A percentile compares a stretch with the other conserved stretches of the same genome.
Evolutionary conservation across 176 grass and related monocot genomes (phyloP).

Genomic region (Elymus sibiricus): DNA sequence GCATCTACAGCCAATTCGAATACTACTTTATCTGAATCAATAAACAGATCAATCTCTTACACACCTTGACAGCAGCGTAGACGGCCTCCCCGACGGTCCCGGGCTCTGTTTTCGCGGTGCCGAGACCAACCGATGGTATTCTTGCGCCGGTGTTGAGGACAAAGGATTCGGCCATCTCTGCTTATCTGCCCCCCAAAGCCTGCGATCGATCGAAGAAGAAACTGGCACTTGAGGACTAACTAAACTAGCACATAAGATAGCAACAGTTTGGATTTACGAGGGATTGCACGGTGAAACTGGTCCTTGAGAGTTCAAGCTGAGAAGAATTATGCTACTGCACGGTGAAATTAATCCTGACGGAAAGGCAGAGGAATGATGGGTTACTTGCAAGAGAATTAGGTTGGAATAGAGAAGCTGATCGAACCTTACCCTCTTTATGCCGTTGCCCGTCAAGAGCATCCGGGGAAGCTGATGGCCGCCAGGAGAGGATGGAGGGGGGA

Average conservation of each 20-base stretch:
- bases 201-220: background rate
- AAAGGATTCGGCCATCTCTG: constrained; percentile 34
- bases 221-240: no score
- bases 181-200: background rate
- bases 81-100: constrained; percentile 27
- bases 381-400: background rate
- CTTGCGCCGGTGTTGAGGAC: constrained; percentile 54
- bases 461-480: no score
- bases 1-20: no score
- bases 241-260: background rate
- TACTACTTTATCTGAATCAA: no score
- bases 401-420: background rate
- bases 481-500: background rate
- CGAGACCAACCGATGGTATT: constrained; percentile 55
- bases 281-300: no score
- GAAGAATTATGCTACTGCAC: no score
- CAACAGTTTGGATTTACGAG: background rate
- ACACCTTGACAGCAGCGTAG: constrained; percentile 56
- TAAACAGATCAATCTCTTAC: background rate
- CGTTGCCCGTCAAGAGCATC: background rate
- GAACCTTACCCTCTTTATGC: background rate
- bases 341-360: background rate
- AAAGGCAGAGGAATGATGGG: background rate
- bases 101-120: constrained; percentile 36
- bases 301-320: background rate